Evolutionary conservation across 2,329 filamentous ascomycete genomes (phyloP).

Genomic region (Sporothrix sp.): DNA sequence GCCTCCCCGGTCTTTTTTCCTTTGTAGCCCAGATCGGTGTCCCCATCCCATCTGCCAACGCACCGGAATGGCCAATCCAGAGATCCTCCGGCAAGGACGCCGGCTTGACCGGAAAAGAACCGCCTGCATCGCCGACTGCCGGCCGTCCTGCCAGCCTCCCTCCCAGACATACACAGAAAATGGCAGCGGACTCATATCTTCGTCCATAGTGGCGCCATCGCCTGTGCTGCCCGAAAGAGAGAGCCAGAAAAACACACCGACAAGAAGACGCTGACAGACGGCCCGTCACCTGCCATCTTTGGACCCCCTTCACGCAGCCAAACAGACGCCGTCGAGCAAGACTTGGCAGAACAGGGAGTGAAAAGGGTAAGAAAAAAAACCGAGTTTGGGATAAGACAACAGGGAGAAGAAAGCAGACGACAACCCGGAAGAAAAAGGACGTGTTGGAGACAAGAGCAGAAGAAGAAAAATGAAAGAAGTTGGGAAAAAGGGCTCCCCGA

Average conservation of each 20-base stretch:
- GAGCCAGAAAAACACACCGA: constrained; percentile 22
- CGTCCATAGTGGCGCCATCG: constrained; percentile 45
- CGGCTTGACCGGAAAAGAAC: constrained; percentile 1
- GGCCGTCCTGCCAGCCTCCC: constrained; percentile 15
- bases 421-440: background rate
- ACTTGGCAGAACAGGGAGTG: constrained; percentile 2
- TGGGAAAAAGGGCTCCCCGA: constrained; percentile 8
- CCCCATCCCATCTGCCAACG: constrained; percentile 2
- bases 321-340: background rate
- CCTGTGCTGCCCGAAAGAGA: constrained; percentile 19
- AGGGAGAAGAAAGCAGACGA: background rate
- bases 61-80: constrained; percentile 4
- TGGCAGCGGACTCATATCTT: constrained; percentile 79
- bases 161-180: constrained; percentile 1
- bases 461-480: background rate
- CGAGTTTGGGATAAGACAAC: constrained; percentile 1
- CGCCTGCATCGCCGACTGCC: constrained; percentile 13
- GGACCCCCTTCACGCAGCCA: constrained; percentile 1
- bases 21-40: constrained; percentile 1
- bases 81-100: constrained; percentile 10
- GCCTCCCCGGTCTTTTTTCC: constrained; percentile 15
- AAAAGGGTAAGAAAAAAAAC: background rate
- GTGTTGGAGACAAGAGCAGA: background rate
- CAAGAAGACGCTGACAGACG: constrained; percentile 10
- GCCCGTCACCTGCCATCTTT: background rate